phyloP scores from a whole-genome alignment of 495 filamentous ascomycete genomes.

The Cudoniella acicularis region DNA sequence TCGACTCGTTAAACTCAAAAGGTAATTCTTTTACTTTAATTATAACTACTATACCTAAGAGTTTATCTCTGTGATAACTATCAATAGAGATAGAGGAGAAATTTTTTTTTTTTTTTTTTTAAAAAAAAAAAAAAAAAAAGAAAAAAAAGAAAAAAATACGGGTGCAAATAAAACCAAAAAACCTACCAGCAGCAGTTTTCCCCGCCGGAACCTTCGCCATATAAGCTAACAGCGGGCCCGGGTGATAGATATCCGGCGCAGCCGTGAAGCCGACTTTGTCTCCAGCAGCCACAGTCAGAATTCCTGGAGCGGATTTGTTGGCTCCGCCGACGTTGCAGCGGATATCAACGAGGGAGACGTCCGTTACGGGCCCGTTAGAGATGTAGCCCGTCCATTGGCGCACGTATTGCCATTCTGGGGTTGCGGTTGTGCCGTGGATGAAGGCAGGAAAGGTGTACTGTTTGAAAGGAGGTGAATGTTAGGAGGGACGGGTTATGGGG shows the following conservation, averaged over 20 bases:
- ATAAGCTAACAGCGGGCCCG: conserved; percentile 54
- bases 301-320: conserved; percentile 35
- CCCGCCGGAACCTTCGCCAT: conserved; percentile 53
- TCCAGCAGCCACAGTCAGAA: conserved; percentile 44
- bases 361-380: conserved; percentile 37
- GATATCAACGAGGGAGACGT: conserved; percentile 48
- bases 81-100: no score
- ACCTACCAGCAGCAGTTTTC: conserved; percentile 30
- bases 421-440: not conserved
- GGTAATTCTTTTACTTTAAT: no score
- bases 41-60: no score
- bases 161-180: no score
- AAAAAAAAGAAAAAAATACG: no score
- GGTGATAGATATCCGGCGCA: conserved; percentile 55
- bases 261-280: conserved; percentile 46
- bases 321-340: conserved; percentile 53
- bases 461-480: not conserved
- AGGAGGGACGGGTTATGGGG: not conserved
- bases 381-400: conserved; percentile 30
- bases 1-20: no score
- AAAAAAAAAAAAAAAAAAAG: no score
- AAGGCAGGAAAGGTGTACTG: conserved; percentile 1
- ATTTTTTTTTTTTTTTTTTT: no score
- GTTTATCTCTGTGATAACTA: no score
- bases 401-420: conserved; percentile 27